These are phyloP conservation scores for Venturia pyrina DNA, from an alignment of 2,329 filamentous ascomycete species.

Conservation along the genomic window DNA sequence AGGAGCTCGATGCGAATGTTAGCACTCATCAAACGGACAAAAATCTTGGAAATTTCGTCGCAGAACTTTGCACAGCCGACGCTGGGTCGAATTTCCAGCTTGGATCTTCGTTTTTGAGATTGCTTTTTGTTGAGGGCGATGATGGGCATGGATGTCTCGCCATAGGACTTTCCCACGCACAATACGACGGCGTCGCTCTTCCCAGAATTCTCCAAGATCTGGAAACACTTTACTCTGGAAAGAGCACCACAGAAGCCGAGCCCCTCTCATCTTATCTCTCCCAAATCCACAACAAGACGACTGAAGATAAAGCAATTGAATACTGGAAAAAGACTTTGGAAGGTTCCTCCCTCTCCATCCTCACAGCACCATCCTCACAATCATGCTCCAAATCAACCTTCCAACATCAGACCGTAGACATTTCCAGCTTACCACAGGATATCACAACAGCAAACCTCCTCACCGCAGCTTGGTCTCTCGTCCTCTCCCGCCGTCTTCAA, in stretches of 20 bases:
- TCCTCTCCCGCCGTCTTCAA: conserved; percentile 45
- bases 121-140: conserved; percentile 41
- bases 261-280: conserved; percentile 38
- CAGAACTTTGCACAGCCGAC: conserved; percentile 46
- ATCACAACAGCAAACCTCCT: conserved; percentile 55
- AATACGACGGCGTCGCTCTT: conserved; percentile 60
- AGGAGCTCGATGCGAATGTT: conserved; percentile 38
- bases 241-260: conserved; percentile 19
- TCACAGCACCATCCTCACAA: conserved; percentile 13
- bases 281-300: background rate
- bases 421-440: conserved; percentile 37
- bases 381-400: conserved; percentile 22
- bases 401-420: conserved; percentile 26
- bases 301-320: background rate
- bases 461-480: conserved; percentile 57
- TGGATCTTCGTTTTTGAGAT: conserved; percentile 52
- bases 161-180: conserved; percentile 57
- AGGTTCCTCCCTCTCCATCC: conserved; percentile 38
- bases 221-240: conserved; percentile 41
- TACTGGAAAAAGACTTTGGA: conserved; percentile 53
- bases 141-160: conserved; percentile 37
- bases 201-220: conserved; percentile 53
- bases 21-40: conserved; percentile 35
- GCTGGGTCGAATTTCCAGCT: conserved; percentile 45
- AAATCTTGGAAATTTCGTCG: conserved; percentile 41